A percentile compares a stretch with the other conserved stretches of the same genome.
Evolutionary conservation across 768 basidiomycete species (phyloP).

Genomic region (Podaxis sp.): DNA sequence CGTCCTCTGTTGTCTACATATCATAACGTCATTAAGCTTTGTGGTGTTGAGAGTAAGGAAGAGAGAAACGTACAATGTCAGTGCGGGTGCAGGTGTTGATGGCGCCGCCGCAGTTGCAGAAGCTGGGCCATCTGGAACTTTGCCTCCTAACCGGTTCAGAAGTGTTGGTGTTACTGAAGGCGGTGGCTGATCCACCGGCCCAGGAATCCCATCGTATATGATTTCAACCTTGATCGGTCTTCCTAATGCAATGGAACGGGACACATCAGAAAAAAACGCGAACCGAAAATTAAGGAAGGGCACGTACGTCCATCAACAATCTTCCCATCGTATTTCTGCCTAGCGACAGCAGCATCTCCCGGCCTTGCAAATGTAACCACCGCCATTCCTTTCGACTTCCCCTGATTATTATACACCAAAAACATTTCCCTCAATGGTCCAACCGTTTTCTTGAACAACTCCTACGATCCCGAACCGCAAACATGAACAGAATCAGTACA

Average conservation of each 20-base stretch:
- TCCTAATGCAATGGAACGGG: constrained; percentile 35
- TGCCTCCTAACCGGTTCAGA: constrained; percentile 16
- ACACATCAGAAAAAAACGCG: not conserved
- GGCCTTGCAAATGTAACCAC: constrained; percentile 64
- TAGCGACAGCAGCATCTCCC: constrained; percentile 63
- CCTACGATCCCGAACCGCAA: constrained; percentile 36
- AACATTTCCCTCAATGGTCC: constrained; percentile 73
- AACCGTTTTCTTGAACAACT: constrained; percentile 74
- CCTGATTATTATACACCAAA: constrained; percentile 74
- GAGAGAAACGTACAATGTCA: constrained; percentile 10
- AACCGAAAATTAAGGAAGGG: not conserved
- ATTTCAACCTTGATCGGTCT: constrained; percentile 69
- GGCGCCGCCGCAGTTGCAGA: not conserved
- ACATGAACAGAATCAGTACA: not conserved
- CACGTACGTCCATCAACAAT: constrained; percentile 64
- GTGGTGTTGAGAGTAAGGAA: not conserved
- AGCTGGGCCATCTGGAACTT: constrained; percentile 7
- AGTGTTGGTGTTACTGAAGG: constrained; percentile 2
- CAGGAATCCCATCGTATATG: constrained; percentile 44
- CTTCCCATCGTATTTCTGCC: constrained; percentile 72
- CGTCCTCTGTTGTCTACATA: constrained; percentile 14
- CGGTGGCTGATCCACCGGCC: constrained; percentile 19
- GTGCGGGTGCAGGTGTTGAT: not conserved
- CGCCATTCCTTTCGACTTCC: constrained; percentile 79
- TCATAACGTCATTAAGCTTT: not conserved